Evolutionary conservation across 768 basidiomycete species (phyloP).

Genomic region (Termitomyces titanicus): DNA sequence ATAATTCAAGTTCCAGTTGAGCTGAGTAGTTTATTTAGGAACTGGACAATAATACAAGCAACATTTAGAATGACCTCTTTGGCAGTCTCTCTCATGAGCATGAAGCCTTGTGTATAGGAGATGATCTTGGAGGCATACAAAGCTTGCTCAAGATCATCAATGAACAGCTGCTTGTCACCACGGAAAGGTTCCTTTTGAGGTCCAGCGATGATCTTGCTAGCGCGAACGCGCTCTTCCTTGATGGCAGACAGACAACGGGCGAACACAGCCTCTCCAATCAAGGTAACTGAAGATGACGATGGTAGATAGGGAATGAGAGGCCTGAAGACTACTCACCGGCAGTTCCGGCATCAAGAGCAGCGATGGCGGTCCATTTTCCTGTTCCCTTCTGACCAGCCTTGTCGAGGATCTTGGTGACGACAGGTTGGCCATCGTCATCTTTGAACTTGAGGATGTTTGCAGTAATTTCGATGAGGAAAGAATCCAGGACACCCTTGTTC

Average conservation of each 20-base stretch:
- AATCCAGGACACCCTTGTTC: constrained; percentile 99
- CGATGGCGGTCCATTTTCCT: constrained; percentile 99
- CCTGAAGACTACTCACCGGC: constrained; percentile 50
- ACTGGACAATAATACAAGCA: not conserved
- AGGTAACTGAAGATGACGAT: constrained; percentile 63
- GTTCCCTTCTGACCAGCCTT: constrained; percentile 98
- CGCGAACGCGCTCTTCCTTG: constrained; percentile 93
- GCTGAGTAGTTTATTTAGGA: constrained; percentile 29
- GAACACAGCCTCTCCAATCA: constrained; percentile 99
- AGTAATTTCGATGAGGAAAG: constrained; percentile 98
- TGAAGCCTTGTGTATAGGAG: constrained; percentile 99
- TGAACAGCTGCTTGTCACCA: constrained; percentile 98
- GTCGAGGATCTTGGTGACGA: constrained; percentile 94
- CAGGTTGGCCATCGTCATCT: constrained; percentile 89
- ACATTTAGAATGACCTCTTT: constrained; percentile 61
- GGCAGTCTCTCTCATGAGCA: constrained; percentile 98
- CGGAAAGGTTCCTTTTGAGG: constrained; percentile 92
- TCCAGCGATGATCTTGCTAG: constrained; percentile 86
- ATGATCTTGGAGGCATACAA: constrained; percentile 99
- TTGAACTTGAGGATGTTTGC: constrained; percentile 96
- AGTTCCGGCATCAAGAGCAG: constrained; percentile 89
- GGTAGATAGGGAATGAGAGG: constrained; percentile 5
- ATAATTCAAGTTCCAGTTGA: constrained; percentile 92
- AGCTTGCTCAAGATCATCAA: constrained; percentile 98
- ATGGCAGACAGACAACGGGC: constrained; percentile 96